These are phyloP conservation scores for Fusarium anguioides DNA, from an alignment of 2,329 filamentous ascomycete genomes.

Conservation along the genomic window DNA sequence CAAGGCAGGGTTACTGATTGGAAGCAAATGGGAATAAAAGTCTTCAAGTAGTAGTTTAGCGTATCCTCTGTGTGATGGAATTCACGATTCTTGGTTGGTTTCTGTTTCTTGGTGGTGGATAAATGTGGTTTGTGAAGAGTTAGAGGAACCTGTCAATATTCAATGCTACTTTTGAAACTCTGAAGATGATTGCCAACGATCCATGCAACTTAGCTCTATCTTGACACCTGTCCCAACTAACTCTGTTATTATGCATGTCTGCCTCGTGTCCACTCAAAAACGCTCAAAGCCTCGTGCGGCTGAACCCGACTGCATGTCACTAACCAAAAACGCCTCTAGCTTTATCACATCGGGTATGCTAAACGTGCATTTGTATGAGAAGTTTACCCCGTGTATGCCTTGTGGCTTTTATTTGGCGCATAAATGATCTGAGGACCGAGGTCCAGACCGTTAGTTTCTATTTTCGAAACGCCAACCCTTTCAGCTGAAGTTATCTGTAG, in stretches of 20 bases:
- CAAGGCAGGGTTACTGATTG: no score
- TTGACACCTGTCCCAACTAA: accelerated
- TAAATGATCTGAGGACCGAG: not conserved
- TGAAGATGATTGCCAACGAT: no score
- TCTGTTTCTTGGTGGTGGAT: no score
- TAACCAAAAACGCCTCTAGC: conserved; percentile 3
- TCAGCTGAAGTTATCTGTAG: not conserved
- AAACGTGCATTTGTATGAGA: not conserved
- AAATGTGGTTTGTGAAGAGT: no score
- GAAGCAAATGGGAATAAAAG: no score
- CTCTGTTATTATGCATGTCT: not conserved
- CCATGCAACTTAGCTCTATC: no score
- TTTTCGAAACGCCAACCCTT: not conserved
- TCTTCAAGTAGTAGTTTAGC: no score
- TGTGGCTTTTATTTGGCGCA: conserved; percentile 10
- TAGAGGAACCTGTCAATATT: no score
- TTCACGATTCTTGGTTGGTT: no score
- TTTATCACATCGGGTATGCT: accelerated
- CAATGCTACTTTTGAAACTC: no score
- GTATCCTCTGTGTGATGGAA: no score
- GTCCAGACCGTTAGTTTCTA: not conserved
- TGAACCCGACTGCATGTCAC: conserved; percentile 9
- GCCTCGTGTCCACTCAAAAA: not conserved
- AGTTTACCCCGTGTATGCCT: conserved; percentile 11
- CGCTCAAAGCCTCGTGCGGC: conserved; percentile 15